Base-by-base conservation (phyloP, 306 rosid species). In the Quercus aquifolioides region DNA sequence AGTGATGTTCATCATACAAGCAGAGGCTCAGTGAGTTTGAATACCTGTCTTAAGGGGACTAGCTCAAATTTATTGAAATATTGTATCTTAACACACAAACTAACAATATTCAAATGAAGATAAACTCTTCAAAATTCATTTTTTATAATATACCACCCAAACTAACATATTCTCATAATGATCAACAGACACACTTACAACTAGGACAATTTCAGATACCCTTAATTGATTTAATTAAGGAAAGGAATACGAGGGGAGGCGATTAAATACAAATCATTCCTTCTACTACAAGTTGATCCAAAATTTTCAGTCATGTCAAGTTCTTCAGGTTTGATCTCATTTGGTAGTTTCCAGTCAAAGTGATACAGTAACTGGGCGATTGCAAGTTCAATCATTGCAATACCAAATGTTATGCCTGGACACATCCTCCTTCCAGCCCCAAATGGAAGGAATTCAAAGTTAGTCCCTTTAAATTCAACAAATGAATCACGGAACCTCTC, bases 351-450 rank as follows among this genome's bases (percentile, higher is more conserved):
- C 86, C 85, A 80, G 28, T 86, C 83, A 79, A 64, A 64, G 43
- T 64, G 38, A 38, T 64, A 64, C 5, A 64, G 23, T 38, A 64
- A 18, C 31, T 64, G 23, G 1, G 85, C 77, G 35, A 86, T 80
- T 41, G 84, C 35, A 1, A 69, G 1, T 62, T 85, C 81, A 54
- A 81, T 69, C 25, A n/a, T 72, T 12, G 85, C 68, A 11, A 17
- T 55, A 43, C 83, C 85, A 63, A 85, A 85, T 43, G 70, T 18
- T 21, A 76, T 76, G 5, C 84, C 84, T 1, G 79, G 87, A 11
- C 87, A 84, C 4, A 76, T 84, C n/a, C 87, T 84, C 49, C 87
- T 72, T 73, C 84, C 84, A 4, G 68, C 71, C 33, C 81, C 80
- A 55, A 79, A 83, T n/a, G 83, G 83, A 11, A 83, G 54, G 21